Evolutionary conservation across 495 filamentous ascomycete species (phyloP), one percentile per base, ranked within the genome.

Genomic region (Xylaria curta): DNA sequence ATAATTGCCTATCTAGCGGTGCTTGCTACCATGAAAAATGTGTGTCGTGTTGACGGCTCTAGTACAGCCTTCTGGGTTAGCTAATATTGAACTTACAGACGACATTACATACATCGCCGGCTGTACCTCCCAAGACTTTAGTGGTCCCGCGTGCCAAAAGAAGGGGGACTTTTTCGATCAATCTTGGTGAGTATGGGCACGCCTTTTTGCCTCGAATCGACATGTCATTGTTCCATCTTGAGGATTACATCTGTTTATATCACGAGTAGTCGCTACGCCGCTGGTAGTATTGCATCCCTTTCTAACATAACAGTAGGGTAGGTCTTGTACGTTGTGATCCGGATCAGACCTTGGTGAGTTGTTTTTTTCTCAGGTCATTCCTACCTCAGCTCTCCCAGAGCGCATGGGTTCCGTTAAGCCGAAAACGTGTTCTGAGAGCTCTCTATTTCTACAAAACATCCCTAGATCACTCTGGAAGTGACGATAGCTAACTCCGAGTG

Each of bases 81-180:
- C 72, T 66, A 13, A 67, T 10, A 10, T 38, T 24, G 15, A 13
- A 17, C 36, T 19, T 40, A 19, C 42, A 78, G 77, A 62, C 40
- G 74, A 72, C 28, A 40, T 75, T 47, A 76, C 74, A 7, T 80
- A 81, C 54, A 42, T 81, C 44, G 73, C 72, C 4, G 79, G 79
- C 51, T 81, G 79, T 60, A 81, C 77, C 31, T 75, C 76, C 58
- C 69, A 73, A 0, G 31, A 66, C 31, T 81, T 74, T 59, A 42
- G 31, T 0, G 71, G 72, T 5, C 61, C 69, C 0, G 69, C 58
- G n/a, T 81, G 79, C 54, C 78, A 75, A 3, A 42, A 74, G 26
- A 81, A 81, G 63, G 69, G 66, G 0, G 3, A 33, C 3, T 78
- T 68, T 66, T 33, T 36, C 13, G 46, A 71, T 47, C 75, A 78